Evolutionary conservation across 306 rosid species (phyloP).

Genomic region (Hippophae gyantsensis): DNA sequence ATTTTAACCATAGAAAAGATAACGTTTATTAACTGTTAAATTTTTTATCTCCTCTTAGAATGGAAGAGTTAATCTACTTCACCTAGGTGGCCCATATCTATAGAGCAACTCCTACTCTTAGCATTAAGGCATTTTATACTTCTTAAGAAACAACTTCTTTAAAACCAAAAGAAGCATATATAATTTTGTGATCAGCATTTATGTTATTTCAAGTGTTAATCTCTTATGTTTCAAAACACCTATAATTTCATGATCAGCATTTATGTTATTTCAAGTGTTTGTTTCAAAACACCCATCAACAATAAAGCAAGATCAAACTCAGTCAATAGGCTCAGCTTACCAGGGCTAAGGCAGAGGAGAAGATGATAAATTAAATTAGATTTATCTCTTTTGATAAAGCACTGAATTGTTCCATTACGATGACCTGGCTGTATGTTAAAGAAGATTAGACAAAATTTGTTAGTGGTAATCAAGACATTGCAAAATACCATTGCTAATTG

Average conservation of each 20-base stretch:
- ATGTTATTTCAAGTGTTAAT: background rate
- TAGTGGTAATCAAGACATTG: background rate
- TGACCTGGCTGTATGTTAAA: conserved; percentile 61
- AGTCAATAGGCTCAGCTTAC: conserved; percentile 28
- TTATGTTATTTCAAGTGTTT: background rate
- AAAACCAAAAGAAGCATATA: too few species aligned
- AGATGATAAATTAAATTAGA: conserved; percentile 78
- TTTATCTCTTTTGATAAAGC: conserved; percentile 92
- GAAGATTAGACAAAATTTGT: conserved; percentile 4
- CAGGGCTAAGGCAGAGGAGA: conserved; percentile 82
- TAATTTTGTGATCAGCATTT: background rate
- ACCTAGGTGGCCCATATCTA: too few species aligned
- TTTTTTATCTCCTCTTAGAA: too few species aligned
- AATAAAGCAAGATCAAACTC: background rate
- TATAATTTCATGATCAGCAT: too few species aligned
- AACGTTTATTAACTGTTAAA: too few species aligned
- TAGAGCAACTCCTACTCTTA: too few species aligned
- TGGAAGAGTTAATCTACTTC: too few species aligned
- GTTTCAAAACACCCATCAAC: background rate
- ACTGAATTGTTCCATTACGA: conserved; percentile 71
- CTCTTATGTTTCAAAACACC: background rate
- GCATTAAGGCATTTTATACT: too few species aligned
- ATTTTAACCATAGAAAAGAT: too few species aligned
- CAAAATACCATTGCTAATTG: background rate
- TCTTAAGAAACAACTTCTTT: too few species aligned